Evolutionary conservation across 2,329 filamentous ascomycete species (phyloP), one percentile per base, ranked within the genome.

Genomic region (Claviceps arundinis): DNA sequence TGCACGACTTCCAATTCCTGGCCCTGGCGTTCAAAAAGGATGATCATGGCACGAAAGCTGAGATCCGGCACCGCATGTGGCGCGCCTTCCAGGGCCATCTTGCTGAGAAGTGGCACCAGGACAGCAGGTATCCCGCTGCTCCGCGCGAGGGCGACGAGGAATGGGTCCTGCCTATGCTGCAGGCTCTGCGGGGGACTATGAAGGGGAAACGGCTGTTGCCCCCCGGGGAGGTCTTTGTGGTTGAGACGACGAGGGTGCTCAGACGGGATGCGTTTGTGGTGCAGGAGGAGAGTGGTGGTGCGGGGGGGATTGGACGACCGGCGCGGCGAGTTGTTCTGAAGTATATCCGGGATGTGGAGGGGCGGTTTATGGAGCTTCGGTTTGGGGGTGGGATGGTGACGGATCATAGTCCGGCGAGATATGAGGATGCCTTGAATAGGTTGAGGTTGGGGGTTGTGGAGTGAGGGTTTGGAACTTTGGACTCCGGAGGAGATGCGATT

Each of bases 331-430:
- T 86, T 42, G 79, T 87, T 55, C 68, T 89, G 48, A 83, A 80
- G 61, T 86, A 87, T 55, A 75, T 90, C 13, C 70, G 78, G 52
- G 81, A 89, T 63, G 85, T 88, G 34, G 84, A 88, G 61, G 73
- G 73, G 22, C 70, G 79, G 50, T 89, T 89, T 63, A 73, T 78
- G 30, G 85, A 89, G 67, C 70, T 89, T 43, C 72, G 76, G 44
- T 89, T 90, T 62, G 83, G 81, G 5, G 78, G 81, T 24, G 81
- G 82, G 47, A 87, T 89, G 83, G 70, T 90, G 65, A 74, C 80
- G 54, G 86, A 90, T 63, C 86, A 90, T 62, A 87, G 80, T 57
- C 86, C 86, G 3, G 84, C 79, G 26, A 74, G 81, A 57, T 90
- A 90, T 62, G 86, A 89, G 65, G 76, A 79, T 54, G 81, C 80